A percentile compares a stretch with the other conserved stretches of the same genome.
Conservation (phyloP, 495 filamentous ascomycete genomes). For the Daldinia bambusicola region DNA sequence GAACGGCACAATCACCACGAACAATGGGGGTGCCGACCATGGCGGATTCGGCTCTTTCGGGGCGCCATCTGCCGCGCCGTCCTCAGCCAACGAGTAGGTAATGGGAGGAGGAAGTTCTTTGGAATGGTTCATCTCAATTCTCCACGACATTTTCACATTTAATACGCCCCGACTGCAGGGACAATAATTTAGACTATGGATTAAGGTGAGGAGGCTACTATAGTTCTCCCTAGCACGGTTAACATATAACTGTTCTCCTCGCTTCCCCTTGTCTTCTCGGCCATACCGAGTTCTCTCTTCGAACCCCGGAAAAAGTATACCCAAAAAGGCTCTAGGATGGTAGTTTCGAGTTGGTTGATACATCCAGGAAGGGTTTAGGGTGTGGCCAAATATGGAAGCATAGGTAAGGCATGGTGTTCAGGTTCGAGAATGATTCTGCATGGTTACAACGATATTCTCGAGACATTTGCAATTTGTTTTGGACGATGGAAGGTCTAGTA, state of each 20-base stretch:
- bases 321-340: constrained; percentile 15
- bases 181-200: not conserved
- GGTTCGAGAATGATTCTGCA: constrained; percentile 16
- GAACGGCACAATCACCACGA: constrained; percentile 83
- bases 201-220: not conserved
- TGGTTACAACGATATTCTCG: constrained; percentile 15
- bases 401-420: constrained; percentile 37
- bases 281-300: constrained; percentile 1
- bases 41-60: constrained; percentile 65
- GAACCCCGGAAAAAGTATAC: constrained; percentile 1
- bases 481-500: constrained; percentile 1
- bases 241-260: not conserved
- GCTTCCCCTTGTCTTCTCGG: constrained; percentile 5
- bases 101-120: not conserved
- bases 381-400: constrained; percentile 38
- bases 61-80: constrained; percentile 42
- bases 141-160: not conserved
- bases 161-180: not conserved
- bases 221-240: not conserved
- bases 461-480: constrained; percentile 17
- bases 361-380: constrained; percentile 2
- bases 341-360: constrained; percentile 9
- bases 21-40: constrained; percentile 65
- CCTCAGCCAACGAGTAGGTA: constrained; percentile 30
- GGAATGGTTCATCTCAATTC: not conserved